A percentile compares a stretch with the other conserved stretches of the same genome.
These are phyloP conservation scores for Pseudisothecium myosuroides DNA, from an alignment of 225 moss, liverwort and hornwort genomes.

Conservation along the genomic window DNA sequence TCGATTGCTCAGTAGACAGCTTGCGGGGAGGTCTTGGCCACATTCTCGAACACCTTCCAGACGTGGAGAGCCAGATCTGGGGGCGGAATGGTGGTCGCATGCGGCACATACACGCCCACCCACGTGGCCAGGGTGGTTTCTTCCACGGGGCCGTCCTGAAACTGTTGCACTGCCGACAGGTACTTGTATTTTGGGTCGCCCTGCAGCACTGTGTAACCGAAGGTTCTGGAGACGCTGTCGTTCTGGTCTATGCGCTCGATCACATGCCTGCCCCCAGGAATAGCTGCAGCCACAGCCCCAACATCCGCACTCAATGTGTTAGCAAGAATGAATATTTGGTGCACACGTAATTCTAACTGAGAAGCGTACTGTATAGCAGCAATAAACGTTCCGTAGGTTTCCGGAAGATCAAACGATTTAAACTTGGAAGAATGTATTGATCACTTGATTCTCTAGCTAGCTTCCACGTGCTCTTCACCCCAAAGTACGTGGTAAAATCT, in stretches of 20 bases:
- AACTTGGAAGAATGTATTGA: background rate
- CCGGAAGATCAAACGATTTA: background rate
- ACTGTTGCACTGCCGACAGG: constrained; percentile 1
- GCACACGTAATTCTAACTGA: background rate
- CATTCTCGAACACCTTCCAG: constrained; percentile 9
- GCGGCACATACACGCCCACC: constrained; percentile 19
- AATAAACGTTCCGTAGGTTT: background rate
- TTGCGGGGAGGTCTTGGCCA: constrained; percentile 3
- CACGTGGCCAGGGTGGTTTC: constrained; percentile 5
- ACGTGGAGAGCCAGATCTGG: constrained; percentile 1
- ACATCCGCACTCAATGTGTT: background rate
- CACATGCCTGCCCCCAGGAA: constrained; percentile 1
- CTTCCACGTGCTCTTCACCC: background rate
- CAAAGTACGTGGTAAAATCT: background rate
- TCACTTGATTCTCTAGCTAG: background rate
- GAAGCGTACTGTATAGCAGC: background rate
- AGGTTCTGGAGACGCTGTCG: background rate
- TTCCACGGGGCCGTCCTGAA: background rate
- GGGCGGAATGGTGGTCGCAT: background rate
- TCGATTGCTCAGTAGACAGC: background rate
- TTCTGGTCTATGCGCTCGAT: constrained; percentile 1
- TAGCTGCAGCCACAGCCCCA: background rate
- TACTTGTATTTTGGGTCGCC: constrained; percentile 19
- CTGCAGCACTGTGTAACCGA: constrained; percentile 6
- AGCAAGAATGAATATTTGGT: no score